Conservation (phyloP, 2,329 filamentous ascomycete genomes). For the Meredithiella fracta region DNA sequence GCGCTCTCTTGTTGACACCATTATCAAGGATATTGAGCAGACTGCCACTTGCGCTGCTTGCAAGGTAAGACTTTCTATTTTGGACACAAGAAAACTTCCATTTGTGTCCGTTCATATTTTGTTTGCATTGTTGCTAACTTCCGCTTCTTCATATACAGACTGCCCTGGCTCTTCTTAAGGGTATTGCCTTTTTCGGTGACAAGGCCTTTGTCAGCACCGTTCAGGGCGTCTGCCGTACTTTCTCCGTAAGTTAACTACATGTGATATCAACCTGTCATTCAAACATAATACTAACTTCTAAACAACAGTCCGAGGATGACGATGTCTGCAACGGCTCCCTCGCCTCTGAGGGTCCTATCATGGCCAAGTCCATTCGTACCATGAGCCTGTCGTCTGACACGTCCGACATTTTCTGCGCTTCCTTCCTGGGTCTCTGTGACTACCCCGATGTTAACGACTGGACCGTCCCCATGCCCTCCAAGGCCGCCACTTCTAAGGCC, state of each 20-base stretch:
- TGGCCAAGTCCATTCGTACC: constrained; percentile 32
- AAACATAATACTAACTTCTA: constrained; percentile 3
- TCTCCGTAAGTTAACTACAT: constrained; percentile 18
- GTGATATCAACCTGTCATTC: neutral
- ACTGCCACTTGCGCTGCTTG: constrained; percentile 18
- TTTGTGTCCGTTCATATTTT: neutral
- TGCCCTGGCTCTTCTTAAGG: constrained; percentile 24
- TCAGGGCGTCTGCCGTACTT: constrained; percentile 21
- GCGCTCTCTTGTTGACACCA: constrained; percentile 9
- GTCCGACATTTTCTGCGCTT: constrained; percentile 34
- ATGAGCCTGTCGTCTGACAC: constrained; percentile 33
- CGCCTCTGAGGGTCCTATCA: constrained; percentile 34
- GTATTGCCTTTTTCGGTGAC: constrained; percentile 28
- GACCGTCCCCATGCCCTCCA: constrained; percentile 20
- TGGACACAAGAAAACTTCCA: neutral
- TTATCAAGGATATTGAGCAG: constrained; percentile 18
- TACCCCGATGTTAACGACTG: constrained; percentile 30
- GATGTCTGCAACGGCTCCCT: constrained; percentile 41
- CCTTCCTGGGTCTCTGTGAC: constrained; percentile 36
- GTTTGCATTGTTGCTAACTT: neutral
- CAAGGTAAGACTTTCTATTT: constrained; percentile 16
- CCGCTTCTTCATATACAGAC: neutral
- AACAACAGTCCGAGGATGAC: constrained; percentile 28
- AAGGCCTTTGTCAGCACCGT: constrained; percentile 22
- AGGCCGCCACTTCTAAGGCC: neutral